Evolutionary conservation across 164 flowering plant genomes (phyloP).

Genomic region (Vitis vinifera): ASM3070453v1 NC_081806.1:606001-606500

Average conservation of each 20-base stretch:
- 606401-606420: constrained; percentile 42
- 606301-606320: constrained; percentile 26
- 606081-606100: constrained; percentile 36
- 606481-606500: constrained; percentile 10
- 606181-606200: constrained; percentile 29
- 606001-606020: constrained; percentile 31
- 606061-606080: constrained; percentile 44
- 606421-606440: constrained; percentile 37
- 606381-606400: constrained; percentile 47
- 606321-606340: constrained; percentile 26
- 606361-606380: constrained; percentile 39
- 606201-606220: constrained; percentile 29
- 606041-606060: constrained; percentile 36
- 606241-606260: constrained; percentile 29
- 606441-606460: constrained; percentile 11
- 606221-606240: constrained; percentile 38
- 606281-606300: constrained; percentile 33
- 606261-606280: constrained; percentile 40
- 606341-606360: constrained; percentile 34
- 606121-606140: constrained; percentile 31
- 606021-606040: constrained; percentile 31
- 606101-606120: constrained; percentile 26
- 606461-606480: neutral
- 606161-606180: constrained; percentile 30
- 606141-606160: constrained; percentile 29